These are phyloP conservation scores for Kockiozyma suomiensis DNA, from an alignment of 805 yeast genomes.

Conservation along the genomic window DNA sequence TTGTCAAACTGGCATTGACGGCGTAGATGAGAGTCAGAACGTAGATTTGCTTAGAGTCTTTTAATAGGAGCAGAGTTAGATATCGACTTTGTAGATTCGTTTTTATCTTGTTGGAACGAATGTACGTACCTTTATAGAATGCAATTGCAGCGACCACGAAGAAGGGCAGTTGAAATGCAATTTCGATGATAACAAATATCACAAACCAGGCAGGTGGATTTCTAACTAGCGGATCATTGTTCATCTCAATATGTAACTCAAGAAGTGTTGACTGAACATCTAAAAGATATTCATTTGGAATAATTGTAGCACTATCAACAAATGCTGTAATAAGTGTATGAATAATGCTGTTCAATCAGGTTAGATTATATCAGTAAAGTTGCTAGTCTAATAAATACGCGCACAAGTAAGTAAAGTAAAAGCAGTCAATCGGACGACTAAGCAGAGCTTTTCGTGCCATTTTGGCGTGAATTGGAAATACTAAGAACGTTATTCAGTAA, in stretches of 20 bases:
- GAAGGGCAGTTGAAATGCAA: slow-evolving; percentile 76
- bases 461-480: neutral
- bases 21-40: slow-evolving; percentile 66
- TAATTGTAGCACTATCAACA: slow-evolving; percentile 1
- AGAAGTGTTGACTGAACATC: slow-evolving; percentile 53
- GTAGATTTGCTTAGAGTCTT: slow-evolving; percentile 40
- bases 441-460: neutral
- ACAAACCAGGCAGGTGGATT: slow-evolving; percentile 72
- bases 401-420: slow-evolving; percentile 2
- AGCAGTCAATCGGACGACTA: slow-evolving; percentile 1
- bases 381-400: too few relatives aligned
- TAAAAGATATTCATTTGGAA: slow-evolving; percentile 15
- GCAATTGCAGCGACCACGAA: slow-evolving; percentile 53
- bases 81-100: neutral
- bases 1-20: slow-evolving; percentile 63
- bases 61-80: slow-evolving; percentile 1
- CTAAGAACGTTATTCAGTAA: neutral
- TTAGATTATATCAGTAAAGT: neutral
- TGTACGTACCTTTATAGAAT: slow-evolving; percentile 41
- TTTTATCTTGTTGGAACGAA: neutral
- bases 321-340: slow-evolving; percentile 1
- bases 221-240: slow-evolving; percentile 70
- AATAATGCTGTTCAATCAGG: neutral
- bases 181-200: slow-evolving; percentile 70
- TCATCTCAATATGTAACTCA: slow-evolving; percentile 60